Evolutionary conservation across 2,329 filamentous ascomycete genomes (phyloP).

Genomic region (Phaeophleospora eucalypticola): DNA sequence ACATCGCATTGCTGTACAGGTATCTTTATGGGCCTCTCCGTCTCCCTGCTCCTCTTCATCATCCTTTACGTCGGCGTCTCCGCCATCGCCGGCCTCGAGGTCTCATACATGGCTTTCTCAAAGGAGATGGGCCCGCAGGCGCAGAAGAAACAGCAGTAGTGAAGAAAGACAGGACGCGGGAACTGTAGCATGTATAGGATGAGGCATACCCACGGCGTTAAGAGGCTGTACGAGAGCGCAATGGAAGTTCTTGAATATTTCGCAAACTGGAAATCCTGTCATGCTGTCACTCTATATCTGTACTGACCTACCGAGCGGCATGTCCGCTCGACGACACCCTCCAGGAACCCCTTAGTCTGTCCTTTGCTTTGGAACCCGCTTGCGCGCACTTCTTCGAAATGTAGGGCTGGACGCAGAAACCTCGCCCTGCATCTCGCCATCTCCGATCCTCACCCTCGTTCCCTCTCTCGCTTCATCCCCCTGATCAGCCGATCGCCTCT

Average conservation of each 20-base stretch:
- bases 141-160: slow-evolving; percentile 74
- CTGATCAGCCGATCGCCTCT: too few relatives aligned
- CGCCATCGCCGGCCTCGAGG: slow-evolving; percentile 74
- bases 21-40: slow-evolving; percentile 81
- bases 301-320: too few relatives aligned
- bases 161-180: background rate
- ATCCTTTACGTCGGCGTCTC: slow-evolving; percentile 76
- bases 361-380: too few relatives aligned
- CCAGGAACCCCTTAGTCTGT: too few relatives aligned
- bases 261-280: background rate
- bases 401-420: too few relatives aligned
- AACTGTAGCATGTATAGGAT: background rate
- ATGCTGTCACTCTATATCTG: background rate
- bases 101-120: slow-evolving; percentile 91
- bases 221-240: background rate
- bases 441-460: too few relatives aligned
- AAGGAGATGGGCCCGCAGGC: slow-evolving; percentile 89
- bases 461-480: too few relatives aligned
- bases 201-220: background rate
- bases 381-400: too few relatives aligned
- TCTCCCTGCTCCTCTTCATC: slow-evolving; percentile 64
- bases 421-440: too few relatives aligned
- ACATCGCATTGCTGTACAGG: slow-evolving; percentile 47
- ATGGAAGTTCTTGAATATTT: background rate
- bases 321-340: too few relatives aligned